A percentile compares a stretch with the other conserved stretches of the same genome.
Conservation (phyloP, 768 basidiomycete species). For the Clathrus columnatus region DNA sequence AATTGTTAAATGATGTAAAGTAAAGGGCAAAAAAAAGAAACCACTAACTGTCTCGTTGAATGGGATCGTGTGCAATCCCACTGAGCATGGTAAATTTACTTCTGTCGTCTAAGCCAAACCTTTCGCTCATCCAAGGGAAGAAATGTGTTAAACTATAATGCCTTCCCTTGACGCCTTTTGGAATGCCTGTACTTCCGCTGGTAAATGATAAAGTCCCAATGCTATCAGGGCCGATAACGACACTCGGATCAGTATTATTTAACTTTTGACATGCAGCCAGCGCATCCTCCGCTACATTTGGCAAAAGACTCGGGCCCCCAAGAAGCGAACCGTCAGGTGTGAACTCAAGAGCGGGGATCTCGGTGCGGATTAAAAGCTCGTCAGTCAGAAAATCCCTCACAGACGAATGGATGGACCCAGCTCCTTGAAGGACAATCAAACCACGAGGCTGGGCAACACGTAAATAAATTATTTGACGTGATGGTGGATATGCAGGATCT, state of each 20-base stretch:
- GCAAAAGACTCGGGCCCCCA: slow-evolving; percentile 41
- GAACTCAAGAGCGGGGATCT: slow-evolving; percentile 84
- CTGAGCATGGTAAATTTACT: slow-evolving; percentile 97
- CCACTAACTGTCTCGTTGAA: slow-evolving; percentile 92
- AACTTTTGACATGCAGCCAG: slow-evolving; percentile 39
- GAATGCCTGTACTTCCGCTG: slow-evolving; percentile 94
- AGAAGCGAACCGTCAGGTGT: slow-evolving; percentile 50
- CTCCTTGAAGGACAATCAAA: slow-evolving; percentile 83
- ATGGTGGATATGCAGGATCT: slow-evolving; percentile 97
- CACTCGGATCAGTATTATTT: slow-evolving; percentile 64
- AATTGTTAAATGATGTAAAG: neutral
- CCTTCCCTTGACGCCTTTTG: slow-evolving; percentile 93
- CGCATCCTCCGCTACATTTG: slow-evolving; percentile 42
- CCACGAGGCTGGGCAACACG: slow-evolving; percentile 88
- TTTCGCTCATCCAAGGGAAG: slow-evolving; percentile 98
- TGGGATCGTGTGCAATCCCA: slow-evolving; percentile 98
- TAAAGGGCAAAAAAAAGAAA: neutral
- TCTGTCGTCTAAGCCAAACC: slow-evolving; percentile 62
- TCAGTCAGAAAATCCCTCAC: slow-evolving; percentile 77
- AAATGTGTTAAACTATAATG: slow-evolving; percentile 97
- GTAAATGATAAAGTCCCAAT: slow-evolving; percentile 94
- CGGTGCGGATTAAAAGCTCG: slow-evolving; percentile 78
- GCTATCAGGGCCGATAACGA: slow-evolving; percentile 89
- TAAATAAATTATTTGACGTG: slow-evolving; percentile 87
- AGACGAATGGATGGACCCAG: slow-evolving; percentile 67